phyloP scores from a whole-genome alignment of 129 eudicot genomes.

The Flaveria sonorensis region DNA sequence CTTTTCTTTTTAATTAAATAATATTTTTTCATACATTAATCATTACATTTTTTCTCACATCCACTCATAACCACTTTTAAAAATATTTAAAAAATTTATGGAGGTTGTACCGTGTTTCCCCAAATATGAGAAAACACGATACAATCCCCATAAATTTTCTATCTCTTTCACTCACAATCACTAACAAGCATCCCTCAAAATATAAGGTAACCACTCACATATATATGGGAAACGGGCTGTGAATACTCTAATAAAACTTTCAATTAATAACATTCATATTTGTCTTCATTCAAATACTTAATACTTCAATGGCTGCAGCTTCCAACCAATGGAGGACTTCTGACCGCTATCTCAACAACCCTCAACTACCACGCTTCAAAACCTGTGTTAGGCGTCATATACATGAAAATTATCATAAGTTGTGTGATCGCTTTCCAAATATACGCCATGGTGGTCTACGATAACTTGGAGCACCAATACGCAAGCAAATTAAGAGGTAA shows the following conservation, averaged over 20 bases:
- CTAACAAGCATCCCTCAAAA: no score
- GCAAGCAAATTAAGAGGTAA: conserved; percentile 32
- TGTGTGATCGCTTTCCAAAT: conserved; percentile 54
- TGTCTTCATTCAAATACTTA: background rate
- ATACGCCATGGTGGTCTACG: conserved; percentile 58
- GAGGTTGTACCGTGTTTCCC: no score
- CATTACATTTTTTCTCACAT: no score
- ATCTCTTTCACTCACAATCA: no score
- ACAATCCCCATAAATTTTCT: no score
- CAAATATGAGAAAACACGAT: no score
- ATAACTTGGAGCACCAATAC: conserved; percentile 61
- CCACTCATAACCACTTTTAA: no score
- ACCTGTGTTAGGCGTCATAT: conserved; percentile 36
- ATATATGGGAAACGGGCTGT: no score
- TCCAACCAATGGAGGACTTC: conserved; percentile 36
- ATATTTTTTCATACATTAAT: no score
- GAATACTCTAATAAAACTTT: background rate
- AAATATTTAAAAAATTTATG: no score
- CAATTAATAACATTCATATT: background rate
- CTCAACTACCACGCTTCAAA: conserved; percentile 40
- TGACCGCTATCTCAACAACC: conserved; percentile 35
- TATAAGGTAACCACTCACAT: no score
- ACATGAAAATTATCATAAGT: conserved; percentile 40
- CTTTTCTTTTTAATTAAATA: no score
- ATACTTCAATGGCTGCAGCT: conserved; percentile 10